These are phyloP conservation scores for Tylopilus rubrobrunneus DNA, from an alignment of 768 basidiomycete genomes.

Conservation along the genomic window DNA sequence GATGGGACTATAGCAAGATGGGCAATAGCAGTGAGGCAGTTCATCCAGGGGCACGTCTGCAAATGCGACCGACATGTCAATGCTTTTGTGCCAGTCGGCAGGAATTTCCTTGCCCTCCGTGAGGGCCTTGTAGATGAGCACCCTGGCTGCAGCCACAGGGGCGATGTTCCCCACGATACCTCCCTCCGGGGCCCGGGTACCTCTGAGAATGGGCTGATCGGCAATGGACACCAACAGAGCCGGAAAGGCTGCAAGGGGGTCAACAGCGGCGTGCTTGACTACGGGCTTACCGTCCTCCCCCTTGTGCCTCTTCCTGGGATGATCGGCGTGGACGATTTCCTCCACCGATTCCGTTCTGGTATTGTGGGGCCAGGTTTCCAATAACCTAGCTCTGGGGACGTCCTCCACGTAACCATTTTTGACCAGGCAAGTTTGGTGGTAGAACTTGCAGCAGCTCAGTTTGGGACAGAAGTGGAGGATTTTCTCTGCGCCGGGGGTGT, in stretches of 20 bases:
- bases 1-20: constrained; percentile 42
- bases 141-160: constrained; percentile 44
- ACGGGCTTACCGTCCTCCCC: neutral
- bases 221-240: constrained; percentile 40
- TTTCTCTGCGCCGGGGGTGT: constrained; percentile 38
- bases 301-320: constrained; percentile 18
- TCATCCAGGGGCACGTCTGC: constrained; percentile 9
- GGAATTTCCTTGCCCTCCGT: constrained; percentile 25
- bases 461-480: constrained; percentile 59
- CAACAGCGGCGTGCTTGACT: neutral
- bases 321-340: neutral
- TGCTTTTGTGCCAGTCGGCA: constrained; percentile 39
- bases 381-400: constrained; percentile 22
- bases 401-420: constrained; percentile 24
- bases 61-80: constrained; percentile 24
- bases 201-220: constrained; percentile 51
- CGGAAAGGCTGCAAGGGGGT: constrained; percentile 30
- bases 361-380: constrained; percentile 38
- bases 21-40: constrained; percentile 37
- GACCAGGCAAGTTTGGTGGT: constrained; percentile 47
- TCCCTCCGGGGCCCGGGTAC: constrained; percentile 34
- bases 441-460: constrained; percentile 43
- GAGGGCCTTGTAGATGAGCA: constrained; percentile 42
- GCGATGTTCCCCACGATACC: constrained; percentile 51
- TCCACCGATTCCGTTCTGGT: constrained; percentile 16